Base-by-base conservation (phyloP, 495 filamentous ascomycete genomes). In the Daldinia grandis region DNA sequence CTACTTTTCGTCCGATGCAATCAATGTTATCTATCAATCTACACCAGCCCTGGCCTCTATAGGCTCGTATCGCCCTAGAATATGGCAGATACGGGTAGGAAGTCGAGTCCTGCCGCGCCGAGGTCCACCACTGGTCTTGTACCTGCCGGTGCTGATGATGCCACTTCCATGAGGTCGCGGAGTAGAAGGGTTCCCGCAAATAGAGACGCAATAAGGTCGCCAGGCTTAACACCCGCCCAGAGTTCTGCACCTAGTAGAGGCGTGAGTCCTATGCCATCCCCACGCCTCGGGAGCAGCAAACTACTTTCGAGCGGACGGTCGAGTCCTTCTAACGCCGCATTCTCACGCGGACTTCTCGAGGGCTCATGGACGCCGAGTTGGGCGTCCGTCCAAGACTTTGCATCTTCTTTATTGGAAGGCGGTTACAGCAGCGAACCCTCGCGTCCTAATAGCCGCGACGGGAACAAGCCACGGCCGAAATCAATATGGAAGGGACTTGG, bases 361-460 rank as follows among this genome's bases (percentile, higher is more conserved):
- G 77, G 76, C 8, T 80, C 81, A 5, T 85, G 81, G 82, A 59
- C 79, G 1, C 78, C 82, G 5, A 83, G 78, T 63, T 85, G 83
- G 83, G 74, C 82, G 1, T 80, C 81, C 8, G 76, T 85, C 0
- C 76, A 80, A 42, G 81, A 78, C 28, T 76, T 84, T 25, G 80
- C 83, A 4, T 76, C 80, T 19, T 83, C 83, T 25, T 61, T 84
- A 8, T 67, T 85, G 17, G 73, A 76, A 12, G 78, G 77, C 42
- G 76, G 77, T 25, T 74, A 76, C 37, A 70, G 44, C 25, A 78
- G 74, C 28, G 79, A 79, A 38, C 62, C 74, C 8, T 78, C 76
- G 17, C 72, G 69, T 38, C 71, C 75, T n/a, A 66, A 71, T 51
- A 79, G 76, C 65, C 74, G 78, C 47, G 71, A 67, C 17, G 72